phyloP scores from a whole-genome alignment of 1,139 yeast species.

The Diutina siamensis region DNA sequence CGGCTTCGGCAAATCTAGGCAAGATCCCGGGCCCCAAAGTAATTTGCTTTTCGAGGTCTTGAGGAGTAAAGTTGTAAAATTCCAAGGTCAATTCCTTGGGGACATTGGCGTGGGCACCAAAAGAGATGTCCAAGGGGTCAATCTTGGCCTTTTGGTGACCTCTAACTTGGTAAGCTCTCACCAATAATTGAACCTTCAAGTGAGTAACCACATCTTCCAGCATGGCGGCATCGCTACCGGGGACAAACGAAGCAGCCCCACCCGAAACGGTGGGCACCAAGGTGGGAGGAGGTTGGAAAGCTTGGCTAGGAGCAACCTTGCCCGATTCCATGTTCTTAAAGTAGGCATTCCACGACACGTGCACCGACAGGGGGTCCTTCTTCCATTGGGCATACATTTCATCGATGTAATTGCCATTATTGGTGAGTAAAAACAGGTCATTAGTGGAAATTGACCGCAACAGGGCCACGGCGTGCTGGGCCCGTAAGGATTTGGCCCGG shows the following conservation, averaged over 20 bases:
- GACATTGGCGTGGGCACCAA: conserved; percentile 49
- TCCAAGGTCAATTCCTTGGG: conserved; percentile 89
- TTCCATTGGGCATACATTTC: conserved; percentile 97
- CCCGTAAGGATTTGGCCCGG: conserved; percentile 19
- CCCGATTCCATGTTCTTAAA: conserved; percentile 78
- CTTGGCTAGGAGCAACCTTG: conserved; percentile 53
- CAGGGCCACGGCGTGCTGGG: conserved; percentile 11
- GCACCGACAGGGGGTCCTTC: conserved; percentile 82
- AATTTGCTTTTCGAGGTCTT: conserved; percentile 73
- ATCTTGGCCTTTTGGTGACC: conserved; percentile 94
- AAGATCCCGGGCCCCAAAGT: conserved; percentile 95
- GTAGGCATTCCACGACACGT: conserved; percentile 93
- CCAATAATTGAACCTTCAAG: conserved; percentile 89
- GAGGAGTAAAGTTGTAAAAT: conserved; percentile 81
- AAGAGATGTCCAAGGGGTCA: conserved; percentile 87
- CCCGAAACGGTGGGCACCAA: conserved; percentile 68
- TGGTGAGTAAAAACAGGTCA: conserved; percentile 75
- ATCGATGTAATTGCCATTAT: conserved; percentile 86
- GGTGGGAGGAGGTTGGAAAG: conserved; percentile 87
- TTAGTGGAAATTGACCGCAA: conserved; percentile 18
- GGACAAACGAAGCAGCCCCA: conserved; percentile 45
- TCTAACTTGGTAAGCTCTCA: conserved; percentile 97
- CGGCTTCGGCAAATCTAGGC: conserved; percentile 75
- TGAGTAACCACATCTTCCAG: conserved; percentile 71
- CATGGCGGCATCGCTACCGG: conserved; percentile 27